phyloP scores from a whole-genome alignment of 2,329 filamentous ascomycete genomes.

The Pezicula radicicola region DNA sequence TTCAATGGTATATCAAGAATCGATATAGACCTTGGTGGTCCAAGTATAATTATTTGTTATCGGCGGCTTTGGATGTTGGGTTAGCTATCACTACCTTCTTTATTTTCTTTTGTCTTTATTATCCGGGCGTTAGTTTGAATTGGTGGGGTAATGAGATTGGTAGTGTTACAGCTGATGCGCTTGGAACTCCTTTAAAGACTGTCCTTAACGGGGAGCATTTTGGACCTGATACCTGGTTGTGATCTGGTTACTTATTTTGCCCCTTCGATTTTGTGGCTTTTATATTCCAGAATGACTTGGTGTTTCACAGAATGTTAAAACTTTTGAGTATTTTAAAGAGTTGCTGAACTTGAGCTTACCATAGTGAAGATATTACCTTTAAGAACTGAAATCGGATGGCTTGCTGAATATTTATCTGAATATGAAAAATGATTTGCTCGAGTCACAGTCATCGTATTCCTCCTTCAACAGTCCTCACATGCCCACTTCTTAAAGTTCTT shows the following conservation, averaged over 20 bases:
- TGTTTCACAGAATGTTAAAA: too few species aligned
- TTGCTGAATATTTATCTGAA: too few species aligned
- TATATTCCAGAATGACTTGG: too few species aligned
- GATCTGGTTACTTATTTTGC: neutral
- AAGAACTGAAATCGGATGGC: too few species aligned
- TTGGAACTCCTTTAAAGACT: slow-evolving; percentile 1
- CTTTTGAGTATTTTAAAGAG: too few species aligned
- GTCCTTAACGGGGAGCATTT: neutral
- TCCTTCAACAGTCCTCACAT: too few species aligned
- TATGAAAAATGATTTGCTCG: too few species aligned
- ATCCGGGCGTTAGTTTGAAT: slow-evolving; percentile 51
- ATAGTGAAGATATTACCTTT: too few species aligned
- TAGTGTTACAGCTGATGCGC: neutral
- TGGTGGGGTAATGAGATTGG: slow-evolving; percentile 60
- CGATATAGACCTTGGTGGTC: slow-evolving; percentile 64
- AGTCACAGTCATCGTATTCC: too few species aligned
- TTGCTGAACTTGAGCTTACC: too few species aligned
- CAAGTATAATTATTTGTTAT: slow-evolving; percentile 69
- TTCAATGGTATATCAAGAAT: slow-evolving; percentile 65
- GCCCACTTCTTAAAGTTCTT: too few species aligned
- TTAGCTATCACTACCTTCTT: slow-evolving; percentile 64
- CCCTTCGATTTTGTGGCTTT: too few species aligned
- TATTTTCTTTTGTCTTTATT: slow-evolving; percentile 53
- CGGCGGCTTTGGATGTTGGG: slow-evolving; percentile 66
- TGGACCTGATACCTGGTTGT: neutral